A percentile compares a stretch with the other conserved stretches of the same genome.
phyloP scores from a whole-genome alignment of 179 eudicot species.

The Pouteria campechiana region DNA sequence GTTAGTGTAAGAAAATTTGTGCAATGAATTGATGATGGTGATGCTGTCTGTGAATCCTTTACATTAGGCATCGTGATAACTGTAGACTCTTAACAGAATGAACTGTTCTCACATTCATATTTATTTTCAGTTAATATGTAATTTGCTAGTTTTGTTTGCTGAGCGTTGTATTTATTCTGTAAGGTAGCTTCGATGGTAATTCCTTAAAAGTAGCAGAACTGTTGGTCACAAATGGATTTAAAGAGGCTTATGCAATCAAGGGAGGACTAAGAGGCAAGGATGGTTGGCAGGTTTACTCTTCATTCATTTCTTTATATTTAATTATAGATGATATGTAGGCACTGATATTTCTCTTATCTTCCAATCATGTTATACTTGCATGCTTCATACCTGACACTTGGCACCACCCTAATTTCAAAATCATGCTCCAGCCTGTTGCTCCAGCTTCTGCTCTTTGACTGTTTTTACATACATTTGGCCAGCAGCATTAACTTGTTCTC shows the following conservation, averaged over 20 bases:
- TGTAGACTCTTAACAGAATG: too few relatives aligned
- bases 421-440: too few relatives aligned
- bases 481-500: background rate
- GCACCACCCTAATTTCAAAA: too few relatives aligned
- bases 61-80: too few relatives aligned
- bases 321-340: too few relatives aligned
- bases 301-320: background rate
- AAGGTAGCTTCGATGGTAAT: slow-evolving; percentile 98
- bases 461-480: background rate
- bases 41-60: too few relatives aligned
- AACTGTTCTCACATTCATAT: too few relatives aligned
- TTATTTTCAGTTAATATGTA: too few relatives aligned
- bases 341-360: background rate
- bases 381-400: background rate
- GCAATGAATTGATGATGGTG: too few relatives aligned
- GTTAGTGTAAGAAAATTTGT: too few relatives aligned
- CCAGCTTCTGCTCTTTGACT: too few relatives aligned
- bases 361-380: background rate
- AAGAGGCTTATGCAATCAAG: slow-evolving; percentile 80
- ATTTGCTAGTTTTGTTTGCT: too few relatives aligned
- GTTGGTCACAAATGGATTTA: slow-evolving; percentile 73
- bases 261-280: slow-evolving; percentile 84
- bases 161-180: slow-evolving; percentile 33
- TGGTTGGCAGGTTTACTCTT: slow-evolving; percentile 71
- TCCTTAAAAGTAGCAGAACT: slow-evolving; percentile 84